These are phyloP conservation scores for Alternaria sp. DNA, from an alignment of 2,329 filamentous ascomycete species.

Conservation along the genomic window DNA sequence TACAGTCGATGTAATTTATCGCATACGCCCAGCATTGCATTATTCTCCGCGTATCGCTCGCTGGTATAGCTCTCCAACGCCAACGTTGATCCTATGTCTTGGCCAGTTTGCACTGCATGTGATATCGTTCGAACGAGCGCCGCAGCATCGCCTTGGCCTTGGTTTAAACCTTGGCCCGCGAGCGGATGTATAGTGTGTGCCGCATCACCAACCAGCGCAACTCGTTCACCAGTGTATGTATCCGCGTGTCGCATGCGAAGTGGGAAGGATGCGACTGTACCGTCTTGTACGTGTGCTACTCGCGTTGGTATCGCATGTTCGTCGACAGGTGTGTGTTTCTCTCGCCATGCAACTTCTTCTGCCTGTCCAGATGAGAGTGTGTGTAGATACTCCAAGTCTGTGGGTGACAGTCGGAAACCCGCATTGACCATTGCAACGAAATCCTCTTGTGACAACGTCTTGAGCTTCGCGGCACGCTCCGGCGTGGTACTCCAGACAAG, in stretches of 20 bases:
- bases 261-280: slow-evolving; percentile 87
- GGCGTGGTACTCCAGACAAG: slow-evolving; percentile 96
- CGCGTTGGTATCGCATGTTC: slow-evolving; percentile 66
- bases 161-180: slow-evolving; percentile 92
- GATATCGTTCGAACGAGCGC: slow-evolving; percentile 78
- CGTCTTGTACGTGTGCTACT: slow-evolving; percentile 76
- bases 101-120: slow-evolving; percentile 80
- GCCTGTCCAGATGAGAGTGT: slow-evolving; percentile 61
- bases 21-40: slow-evolving; percentile 76
- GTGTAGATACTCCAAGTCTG: slow-evolving; percentile 87
- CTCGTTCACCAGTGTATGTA: slow-evolving; percentile 87
- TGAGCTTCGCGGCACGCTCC: slow-evolving; percentile 78
- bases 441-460: slow-evolving; percentile 74
- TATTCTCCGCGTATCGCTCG: slow-evolving; percentile 85
- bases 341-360: slow-evolving; percentile 86
- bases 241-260: slow-evolving; percentile 93
- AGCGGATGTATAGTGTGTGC: slow-evolving; percentile 96
- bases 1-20: slow-evolving; percentile 96
- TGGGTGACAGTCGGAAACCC: slow-evolving; percentile 81
- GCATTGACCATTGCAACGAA: slow-evolving; percentile 92
- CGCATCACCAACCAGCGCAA: slow-evolving; percentile 92
- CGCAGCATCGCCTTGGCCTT: slow-evolving; percentile 88
- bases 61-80: slow-evolving; percentile 82
- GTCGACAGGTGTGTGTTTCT: slow-evolving; percentile 71
- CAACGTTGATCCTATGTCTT: slow-evolving; percentile 83